A percentile compares a stretch with the other conserved stretches of the same genome.
These are phyloP conservation scores for Talaromyces funiculosus DNA, from an alignment of 2,329 filamentous ascomycete genomes.

Conservation along the genomic window DNA sequence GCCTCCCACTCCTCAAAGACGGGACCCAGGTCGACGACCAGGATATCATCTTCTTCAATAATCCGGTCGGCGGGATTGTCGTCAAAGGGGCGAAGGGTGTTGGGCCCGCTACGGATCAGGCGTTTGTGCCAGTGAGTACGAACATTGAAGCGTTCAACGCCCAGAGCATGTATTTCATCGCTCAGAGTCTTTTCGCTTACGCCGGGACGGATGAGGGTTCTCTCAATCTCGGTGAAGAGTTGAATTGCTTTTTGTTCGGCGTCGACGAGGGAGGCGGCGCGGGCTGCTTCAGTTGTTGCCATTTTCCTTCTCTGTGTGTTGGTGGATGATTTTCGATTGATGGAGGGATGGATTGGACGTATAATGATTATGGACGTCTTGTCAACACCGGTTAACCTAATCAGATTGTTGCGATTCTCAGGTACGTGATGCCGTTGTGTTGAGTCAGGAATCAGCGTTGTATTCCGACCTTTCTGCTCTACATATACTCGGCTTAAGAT, in stretches of 20 bases:
- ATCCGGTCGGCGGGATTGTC: conserved; percentile 48
- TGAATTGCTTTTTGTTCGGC: conserved; percentile 44
- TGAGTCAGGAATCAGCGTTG: neutral
- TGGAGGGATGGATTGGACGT: neutral
- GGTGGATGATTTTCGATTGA: neutral
- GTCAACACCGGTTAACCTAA: no score
- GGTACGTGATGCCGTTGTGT: neutral
- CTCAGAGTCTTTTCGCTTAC: conserved; percentile 45
- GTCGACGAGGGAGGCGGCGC: conserved; percentile 38
- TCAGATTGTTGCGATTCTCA: neutral
- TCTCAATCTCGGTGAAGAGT: conserved; percentile 46
- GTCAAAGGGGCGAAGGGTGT: conserved; percentile 45
- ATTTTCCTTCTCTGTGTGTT: neutral
- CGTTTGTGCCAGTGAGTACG: conserved; percentile 51
- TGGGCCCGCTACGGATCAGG: conserved; percentile 46
- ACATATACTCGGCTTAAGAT: neutral
- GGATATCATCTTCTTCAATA: conserved; percentile 46
- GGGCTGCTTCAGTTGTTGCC: conserved; percentile 18
- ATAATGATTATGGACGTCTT: no score
- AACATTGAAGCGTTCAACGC: conserved; percentile 39
- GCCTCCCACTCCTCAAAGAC: conserved; percentile 52
- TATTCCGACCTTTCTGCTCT: neutral
- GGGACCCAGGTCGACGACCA: conserved; percentile 49
- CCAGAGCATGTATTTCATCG: conserved; percentile 45
- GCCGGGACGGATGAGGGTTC: conserved; percentile 43